Evolutionary conservation across 1,284 basidiomycete genomes (phyloP).

Genomic region (Microbotryum scabiosae): DNA sequence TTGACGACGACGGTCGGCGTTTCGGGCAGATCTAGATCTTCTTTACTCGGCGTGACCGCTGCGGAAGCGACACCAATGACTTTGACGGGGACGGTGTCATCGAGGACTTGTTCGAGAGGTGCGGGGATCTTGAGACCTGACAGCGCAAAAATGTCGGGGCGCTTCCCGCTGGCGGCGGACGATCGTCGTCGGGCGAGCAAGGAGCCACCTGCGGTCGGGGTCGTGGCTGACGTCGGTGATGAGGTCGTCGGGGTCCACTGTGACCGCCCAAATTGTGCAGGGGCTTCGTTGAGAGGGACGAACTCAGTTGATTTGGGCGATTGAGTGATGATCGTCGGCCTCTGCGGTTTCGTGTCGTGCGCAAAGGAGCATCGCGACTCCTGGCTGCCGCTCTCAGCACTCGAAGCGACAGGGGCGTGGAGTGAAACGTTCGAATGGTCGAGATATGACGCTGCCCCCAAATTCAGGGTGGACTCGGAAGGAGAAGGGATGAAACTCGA

Average conservation of each 20-base stretch:
- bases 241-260: background rate
- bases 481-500: too few relatives aligned
- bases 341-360: too few relatives aligned
- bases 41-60: background rate
- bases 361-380: too few relatives aligned
- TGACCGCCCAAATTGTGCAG: background rate
- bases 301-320: background rate
- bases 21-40: too few relatives aligned
- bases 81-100: background rate
- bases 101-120: background rate
- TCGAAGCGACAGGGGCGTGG: too few relatives aligned
- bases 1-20: background rate
- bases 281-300: background rate
- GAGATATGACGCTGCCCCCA: too few relatives aligned
- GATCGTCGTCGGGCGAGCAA: background rate
- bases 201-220: background rate
- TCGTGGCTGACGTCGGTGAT: background rate
- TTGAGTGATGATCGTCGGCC: too few relatives aligned
- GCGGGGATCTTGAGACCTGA: background rate
- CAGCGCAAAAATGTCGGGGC: background rate
- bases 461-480: too few relatives aligned
- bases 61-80: background rate
- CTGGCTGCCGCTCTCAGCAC: too few relatives aligned
- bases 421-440: too few relatives aligned
- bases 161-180: background rate